A percentile compares a stretch with the other conserved stretches of the same genome.
Conservation (phyloP, 768 basidiomycete species). For the Lactarius indigo region DNA sequence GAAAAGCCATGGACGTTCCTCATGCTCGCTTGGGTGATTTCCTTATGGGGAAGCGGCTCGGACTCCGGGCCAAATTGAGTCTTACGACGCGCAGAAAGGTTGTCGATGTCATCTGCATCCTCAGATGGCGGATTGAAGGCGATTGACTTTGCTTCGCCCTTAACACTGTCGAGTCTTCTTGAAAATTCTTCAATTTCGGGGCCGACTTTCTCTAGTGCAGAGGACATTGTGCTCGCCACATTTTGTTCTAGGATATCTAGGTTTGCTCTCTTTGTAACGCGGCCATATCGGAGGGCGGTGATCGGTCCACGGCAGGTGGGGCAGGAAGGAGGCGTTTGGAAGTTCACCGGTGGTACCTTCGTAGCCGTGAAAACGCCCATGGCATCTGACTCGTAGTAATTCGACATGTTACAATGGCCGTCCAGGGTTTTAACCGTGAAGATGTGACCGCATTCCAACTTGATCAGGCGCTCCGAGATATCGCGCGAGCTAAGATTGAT, state of each 20-base stretch:
- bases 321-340: conserved; percentile 34
- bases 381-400: conserved; percentile 31
- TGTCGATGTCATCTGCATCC: background rate
- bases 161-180: conserved; percentile 2
- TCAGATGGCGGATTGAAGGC: background rate
- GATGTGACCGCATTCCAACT: conserved; percentile 36
- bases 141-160: conserved; percentile 25
- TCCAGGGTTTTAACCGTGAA: conserved; percentile 42
- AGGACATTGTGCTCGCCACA: conserved; percentile 34
- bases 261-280: conserved; percentile 36
- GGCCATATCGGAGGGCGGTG: conserved; percentile 35
- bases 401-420: conserved; percentile 33
- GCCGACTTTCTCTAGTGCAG: conserved; percentile 22
- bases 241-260: conserved; percentile 40
- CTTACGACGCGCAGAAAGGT: background rate
- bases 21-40: conserved; percentile 21
- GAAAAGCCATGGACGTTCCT: conserved; percentile 25
- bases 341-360: conserved; percentile 31
- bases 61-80: conserved; percentile 12
- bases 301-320: conserved; percentile 37
- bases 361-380: conserved; percentile 28
- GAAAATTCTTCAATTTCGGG: conserved; percentile 19
- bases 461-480: conserved; percentile 31
- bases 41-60: conserved; percentile 23
- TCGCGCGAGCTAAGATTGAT: conserved; percentile 30